phyloP scores from a whole-genome alignment of 73 alveolate species.

The Stentor coeruleus region DNA sequence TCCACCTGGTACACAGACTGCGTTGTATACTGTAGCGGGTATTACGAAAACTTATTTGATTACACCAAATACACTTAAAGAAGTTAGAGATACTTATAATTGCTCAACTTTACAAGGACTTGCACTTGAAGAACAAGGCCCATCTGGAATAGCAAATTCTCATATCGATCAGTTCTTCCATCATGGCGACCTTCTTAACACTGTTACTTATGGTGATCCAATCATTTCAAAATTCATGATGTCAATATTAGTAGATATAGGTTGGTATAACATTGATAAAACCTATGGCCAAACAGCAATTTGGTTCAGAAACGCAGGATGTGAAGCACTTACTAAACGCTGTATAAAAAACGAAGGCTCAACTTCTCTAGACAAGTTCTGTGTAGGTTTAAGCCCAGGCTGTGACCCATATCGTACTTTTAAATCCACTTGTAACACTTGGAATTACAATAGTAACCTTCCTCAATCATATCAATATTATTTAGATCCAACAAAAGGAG shows the following conservation, averaged over 20 bases:
- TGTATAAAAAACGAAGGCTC: background rate
- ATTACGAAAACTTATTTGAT: background rate
- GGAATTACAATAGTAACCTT: background rate
- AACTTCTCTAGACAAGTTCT: background rate
- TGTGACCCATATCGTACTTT: background rate
- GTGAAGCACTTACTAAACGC: background rate
- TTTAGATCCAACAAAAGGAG: background rate
- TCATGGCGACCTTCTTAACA: conserved; percentile 45
- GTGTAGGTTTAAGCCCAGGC: too few relatives aligned
- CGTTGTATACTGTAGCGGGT: background rate
- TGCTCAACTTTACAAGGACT: conserved; percentile 20
- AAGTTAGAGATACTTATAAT: background rate
- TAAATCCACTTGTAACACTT: background rate
- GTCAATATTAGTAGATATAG: conserved; percentile 50
- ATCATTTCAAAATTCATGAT: conserved; percentile 49
- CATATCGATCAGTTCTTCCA: conserved; percentile 55
- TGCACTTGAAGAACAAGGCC: conserved; percentile 42
- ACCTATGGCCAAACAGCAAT: background rate
- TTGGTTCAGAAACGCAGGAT: background rate
- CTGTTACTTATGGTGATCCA: conserved; percentile 17
- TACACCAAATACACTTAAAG: background rate
- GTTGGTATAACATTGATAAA: conserved; percentile 32
- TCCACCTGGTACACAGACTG: background rate
- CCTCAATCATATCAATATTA: background rate
- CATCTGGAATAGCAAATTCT: conserved; percentile 32